Evolutionary conservation across 2,329 filamentous ascomycete genomes (phyloP), one percentile per base, ranked within the genome.

Genomic region (Apiospora kogelbergensis): DNA sequence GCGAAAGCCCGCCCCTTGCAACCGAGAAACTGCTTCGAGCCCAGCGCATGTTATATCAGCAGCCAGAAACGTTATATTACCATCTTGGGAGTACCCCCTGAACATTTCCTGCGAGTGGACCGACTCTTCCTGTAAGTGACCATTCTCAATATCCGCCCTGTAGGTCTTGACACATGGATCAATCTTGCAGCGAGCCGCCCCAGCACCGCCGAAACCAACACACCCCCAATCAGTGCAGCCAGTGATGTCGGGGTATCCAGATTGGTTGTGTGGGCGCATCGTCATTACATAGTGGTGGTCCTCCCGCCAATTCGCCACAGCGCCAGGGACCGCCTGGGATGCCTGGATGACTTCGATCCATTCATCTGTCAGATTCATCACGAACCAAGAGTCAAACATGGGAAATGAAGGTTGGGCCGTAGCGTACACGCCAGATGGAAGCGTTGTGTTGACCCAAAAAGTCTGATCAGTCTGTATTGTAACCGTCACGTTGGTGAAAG

Each of bases 1-100:
- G 10, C 33, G 9, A 20, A 57, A 67, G 2, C 65, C 65, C 30
- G 65, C 22, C 20, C 60, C 40, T 9, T n/a, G n/a, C n/a, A n/a
- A n/a, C n/a, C n/a, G 46, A 1, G 65, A 48, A 4, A 67, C 65
- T 7, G 22, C 65, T 17, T 60, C 33, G 15, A 46, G 24, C 0
- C 65, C 45, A 20, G 65, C 65, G 10, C 65, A 67, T 37, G n/a
- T 17, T 33, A 67, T 20, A n/a, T 67, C 65, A 24, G 46, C 65
- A 26, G 65, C 65, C 48, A 57, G 3, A 30, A 10, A 67, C n/a
- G n/a, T n/a, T n/a, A 26, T 11, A 5, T n/a, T 7, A 17, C 24
- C 4, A 6, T 24, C n/a, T n/a, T 1, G 1, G 11, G 1, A 3
- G 20, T 17, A 9, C 7, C 2, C 3, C n/a, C 40, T n/a, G 24